phyloP scores from a whole-genome alignment of 202 grass and related monocot genomes.

The Carex sylvatica region DNA sequence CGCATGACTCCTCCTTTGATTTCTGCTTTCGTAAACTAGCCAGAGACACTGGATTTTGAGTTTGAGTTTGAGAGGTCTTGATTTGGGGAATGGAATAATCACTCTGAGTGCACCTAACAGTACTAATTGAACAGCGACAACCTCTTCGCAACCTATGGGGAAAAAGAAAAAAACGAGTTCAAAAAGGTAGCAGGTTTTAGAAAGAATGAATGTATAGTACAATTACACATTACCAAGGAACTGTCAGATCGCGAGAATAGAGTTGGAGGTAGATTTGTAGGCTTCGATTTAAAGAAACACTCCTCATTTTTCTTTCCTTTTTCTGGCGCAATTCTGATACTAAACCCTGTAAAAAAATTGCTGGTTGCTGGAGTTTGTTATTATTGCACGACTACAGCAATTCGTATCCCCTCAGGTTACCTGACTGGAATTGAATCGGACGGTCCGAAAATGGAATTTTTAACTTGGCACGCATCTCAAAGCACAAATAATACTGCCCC shows the following conservation, averaged over 20 bases:
- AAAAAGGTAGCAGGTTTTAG: not conserved
- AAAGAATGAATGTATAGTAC: not conserved
- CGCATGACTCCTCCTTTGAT: not conserved
- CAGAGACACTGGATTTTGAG: slow-evolving; percentile 10
- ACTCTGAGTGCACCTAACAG: slow-evolving; percentile 1
- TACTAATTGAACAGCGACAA: not conserved
- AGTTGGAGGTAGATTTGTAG: slow-evolving; percentile 13
- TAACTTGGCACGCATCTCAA: too few relatives aligned
- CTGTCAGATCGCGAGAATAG: not conserved
- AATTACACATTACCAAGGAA: not conserved
- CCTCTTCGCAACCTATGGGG: slow-evolving; percentile 12
- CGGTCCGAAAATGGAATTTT: too few relatives aligned
- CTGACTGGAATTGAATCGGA: too few relatives aligned
- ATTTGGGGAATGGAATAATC: not conserved
- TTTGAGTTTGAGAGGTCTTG: not conserved
- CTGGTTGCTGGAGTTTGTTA: not conserved
- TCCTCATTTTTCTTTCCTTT: not conserved
- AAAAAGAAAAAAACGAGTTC: not conserved
- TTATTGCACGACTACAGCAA: too few relatives aligned
- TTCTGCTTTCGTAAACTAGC: slow-evolving; percentile 20
- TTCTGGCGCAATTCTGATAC: not conserved
- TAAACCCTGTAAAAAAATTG: not conserved
- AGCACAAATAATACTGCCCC: too few relatives aligned
- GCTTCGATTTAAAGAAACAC: slow-evolving; percentile 9
- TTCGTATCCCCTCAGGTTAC: too few relatives aligned